A percentile compares a stretch with the other conserved stretches of the same genome.
These are phyloP conservation scores for Glonium stellatum DNA, from an alignment of 495 filamentous ascomycete genomes.

Conservation along the genomic window DNA sequence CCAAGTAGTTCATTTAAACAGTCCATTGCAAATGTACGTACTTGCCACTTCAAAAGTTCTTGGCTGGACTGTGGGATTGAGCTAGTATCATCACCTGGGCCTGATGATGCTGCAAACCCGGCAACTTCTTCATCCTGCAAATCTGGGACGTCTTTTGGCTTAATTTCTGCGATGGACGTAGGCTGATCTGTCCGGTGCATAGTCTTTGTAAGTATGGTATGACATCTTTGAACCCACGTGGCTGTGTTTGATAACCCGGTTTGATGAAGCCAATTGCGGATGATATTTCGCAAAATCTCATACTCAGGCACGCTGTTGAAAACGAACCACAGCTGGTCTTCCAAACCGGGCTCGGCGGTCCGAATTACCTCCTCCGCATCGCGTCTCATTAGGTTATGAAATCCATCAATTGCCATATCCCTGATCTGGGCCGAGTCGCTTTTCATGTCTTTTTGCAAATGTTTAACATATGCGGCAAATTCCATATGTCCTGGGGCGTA, in stretches of 20 bases:
- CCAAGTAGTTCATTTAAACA: slow-evolving; percentile 79
- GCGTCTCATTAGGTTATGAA: slow-evolving; percentile 92
- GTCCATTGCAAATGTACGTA: slow-evolving; percentile 87
- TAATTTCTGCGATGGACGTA: slow-evolving; percentile 42
- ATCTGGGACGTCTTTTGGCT: slow-evolving; percentile 52
- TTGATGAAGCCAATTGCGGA: slow-evolving; percentile 86
- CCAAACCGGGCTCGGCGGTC: slow-evolving; percentile 66
- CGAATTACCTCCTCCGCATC: slow-evolving; percentile 72
- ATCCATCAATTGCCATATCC: slow-evolving; percentile 75
- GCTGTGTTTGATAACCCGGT: slow-evolving; percentile 69
- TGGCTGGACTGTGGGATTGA: slow-evolving; percentile 59
- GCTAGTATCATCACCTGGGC: slow-evolving; percentile 55
- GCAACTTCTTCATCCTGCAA: slow-evolving; percentile 94
- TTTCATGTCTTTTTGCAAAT: slow-evolving; percentile 68
- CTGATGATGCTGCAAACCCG: slow-evolving; percentile 72
- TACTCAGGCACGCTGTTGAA: slow-evolving; percentile 71
- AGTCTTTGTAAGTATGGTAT: slow-evolving; percentile 82
- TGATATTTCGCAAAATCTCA: slow-evolving; percentile 68
- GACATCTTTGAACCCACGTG: slow-evolving; percentile 80
- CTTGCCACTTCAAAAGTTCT: slow-evolving; percentile 91
- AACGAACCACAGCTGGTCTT: slow-evolving; percentile 86
- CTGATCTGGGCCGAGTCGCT: slow-evolving; percentile 60
- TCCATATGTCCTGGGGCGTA: slow-evolving; percentile 85
- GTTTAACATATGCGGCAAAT: slow-evolving; percentile 72
- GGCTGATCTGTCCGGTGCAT: slow-evolving; percentile 50